A percentile compares a stretch with the other conserved stretches of the same genome.
phyloP scores from a whole-genome alignment of 805 yeast species.

The Suhomyces prunicola region DNA sequence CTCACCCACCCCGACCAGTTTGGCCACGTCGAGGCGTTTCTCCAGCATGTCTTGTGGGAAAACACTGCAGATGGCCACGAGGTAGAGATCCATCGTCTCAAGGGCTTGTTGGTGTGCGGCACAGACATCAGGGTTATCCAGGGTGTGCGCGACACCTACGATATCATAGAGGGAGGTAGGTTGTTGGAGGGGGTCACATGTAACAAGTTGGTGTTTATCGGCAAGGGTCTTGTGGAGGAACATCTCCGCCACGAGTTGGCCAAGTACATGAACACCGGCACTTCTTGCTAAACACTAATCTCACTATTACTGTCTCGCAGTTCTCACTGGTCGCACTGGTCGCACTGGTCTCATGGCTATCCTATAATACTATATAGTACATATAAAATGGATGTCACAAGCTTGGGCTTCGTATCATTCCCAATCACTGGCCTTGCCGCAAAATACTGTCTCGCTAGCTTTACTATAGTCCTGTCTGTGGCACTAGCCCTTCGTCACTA shows the following conservation, averaged over 20 bases:
- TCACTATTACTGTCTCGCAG: too few relatives aligned
- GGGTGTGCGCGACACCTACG: conserved; percentile 93
- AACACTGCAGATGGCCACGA: conserved; percentile 36
- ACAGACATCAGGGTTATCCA: conserved; percentile 63
- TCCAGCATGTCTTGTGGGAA: conserved; percentile 80
- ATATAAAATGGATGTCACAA: too few relatives aligned
- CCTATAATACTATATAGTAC: too few relatives aligned
- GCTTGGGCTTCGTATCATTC: too few relatives aligned
- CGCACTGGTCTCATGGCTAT: too few relatives aligned
- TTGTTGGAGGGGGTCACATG: conserved; percentile 33
- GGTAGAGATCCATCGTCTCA: conserved; percentile 76
- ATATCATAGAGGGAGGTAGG: conserved; percentile 50
- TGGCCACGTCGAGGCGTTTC: conserved; percentile 51
- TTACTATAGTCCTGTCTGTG: too few relatives aligned
- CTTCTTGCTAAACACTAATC: too few relatives aligned
- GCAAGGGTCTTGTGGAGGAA: conserved; percentile 51
- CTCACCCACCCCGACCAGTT: conserved; percentile 37
- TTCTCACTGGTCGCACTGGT: too few relatives aligned
- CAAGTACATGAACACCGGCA: conserved; percentile 10
- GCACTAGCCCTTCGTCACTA: too few relatives aligned
- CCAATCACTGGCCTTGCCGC: too few relatives aligned
- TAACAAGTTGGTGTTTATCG: conserved; percentile 72
- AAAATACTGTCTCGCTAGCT: too few relatives aligned
- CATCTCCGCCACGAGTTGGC: conserved; percentile 33
- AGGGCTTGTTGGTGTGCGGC: conserved; percentile 62